phyloP scores from a whole-genome alignment of 257 asterid species.

The Forsythia viridissima region DNA sequence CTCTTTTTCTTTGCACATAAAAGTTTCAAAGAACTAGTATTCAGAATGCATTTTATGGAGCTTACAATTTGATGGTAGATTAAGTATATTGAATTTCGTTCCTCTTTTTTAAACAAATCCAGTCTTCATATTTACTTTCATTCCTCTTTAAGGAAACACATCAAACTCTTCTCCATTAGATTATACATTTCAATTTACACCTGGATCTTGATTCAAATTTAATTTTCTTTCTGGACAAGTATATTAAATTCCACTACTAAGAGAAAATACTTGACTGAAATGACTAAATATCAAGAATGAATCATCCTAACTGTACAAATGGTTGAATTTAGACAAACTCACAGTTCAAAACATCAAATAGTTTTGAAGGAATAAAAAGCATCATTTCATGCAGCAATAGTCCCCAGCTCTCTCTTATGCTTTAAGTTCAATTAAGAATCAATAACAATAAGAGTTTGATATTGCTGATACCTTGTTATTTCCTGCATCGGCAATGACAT shows the following conservation, averaged over 20 bases:
- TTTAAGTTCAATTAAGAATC: not conserved
- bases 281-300: not conserved
- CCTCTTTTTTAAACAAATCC: not conserved
- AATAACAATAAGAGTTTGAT: constrained; percentile 9
- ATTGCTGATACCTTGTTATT: constrained; percentile 60
- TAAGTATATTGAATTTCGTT: not conserved
- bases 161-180: not conserved
- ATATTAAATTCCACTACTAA: not conserved
- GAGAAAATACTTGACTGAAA: not conserved
- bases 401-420: not conserved
- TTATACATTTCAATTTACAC: not conserved
- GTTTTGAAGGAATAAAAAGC: not conserved
- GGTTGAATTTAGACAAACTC: not conserved
- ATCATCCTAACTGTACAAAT: not conserved
- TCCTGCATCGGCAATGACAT: constrained; percentile 62
- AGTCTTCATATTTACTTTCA: not conserved
- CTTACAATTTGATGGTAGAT: not conserved
- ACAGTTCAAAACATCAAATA: not conserved
- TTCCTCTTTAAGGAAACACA: not conserved
- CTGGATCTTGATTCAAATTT: not conserved
- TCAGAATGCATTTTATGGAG: not conserved
- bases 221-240: not conserved
- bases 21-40: not conserved
- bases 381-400: not conserved
- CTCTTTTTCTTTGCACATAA: not conserved